phyloP scores from a whole-genome alignment of 352 stramenopile species.

The Globisporangium paroecandrum region DNA sequence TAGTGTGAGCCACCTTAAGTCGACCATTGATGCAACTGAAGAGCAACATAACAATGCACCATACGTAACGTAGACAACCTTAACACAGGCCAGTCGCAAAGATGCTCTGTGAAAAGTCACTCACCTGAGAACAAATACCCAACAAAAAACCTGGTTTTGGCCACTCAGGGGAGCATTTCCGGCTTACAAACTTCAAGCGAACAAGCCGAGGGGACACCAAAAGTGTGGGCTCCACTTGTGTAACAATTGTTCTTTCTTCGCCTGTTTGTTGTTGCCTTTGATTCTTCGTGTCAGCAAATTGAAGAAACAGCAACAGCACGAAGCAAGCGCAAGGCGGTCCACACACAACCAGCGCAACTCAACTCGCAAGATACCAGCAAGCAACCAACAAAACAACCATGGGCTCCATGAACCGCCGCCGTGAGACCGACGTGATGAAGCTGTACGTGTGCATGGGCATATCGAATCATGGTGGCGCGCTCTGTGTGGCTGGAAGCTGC shows the following conservation, averaged over 20 bases:
- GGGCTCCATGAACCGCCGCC: slow-evolving; percentile 76
- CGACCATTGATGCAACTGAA: background rate
- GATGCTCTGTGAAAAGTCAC: slow-evolving; percentile 10
- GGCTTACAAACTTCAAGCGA: slow-evolving; percentile 31
- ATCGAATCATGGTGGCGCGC: background rate
- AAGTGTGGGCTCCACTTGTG: slow-evolving; percentile 20
- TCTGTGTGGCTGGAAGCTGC: background rate
- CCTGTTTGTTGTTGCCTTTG: slow-evolving; percentile 14
- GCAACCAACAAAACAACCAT: slow-evolving; percentile 22
- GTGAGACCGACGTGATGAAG: slow-evolving; percentile 90
- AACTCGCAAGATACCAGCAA: background rate
- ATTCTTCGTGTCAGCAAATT: slow-evolving; percentile 9
- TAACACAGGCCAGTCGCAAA: slow-evolving; percentile 6
- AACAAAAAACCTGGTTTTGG: slow-evolving; percentile 9
- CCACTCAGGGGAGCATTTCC: background rate
- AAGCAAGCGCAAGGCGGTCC: background rate
- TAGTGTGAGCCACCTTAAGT: background rate
- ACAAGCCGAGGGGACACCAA: slow-evolving; percentile 22
- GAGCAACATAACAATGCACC: background rate
- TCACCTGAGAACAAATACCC: slow-evolving; percentile 12
- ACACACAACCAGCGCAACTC: background rate
- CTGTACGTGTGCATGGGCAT: slow-evolving; percentile 40
- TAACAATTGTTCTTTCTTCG: slow-evolving; percentile 16
- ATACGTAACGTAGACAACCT: slow-evolving; percentile 7
- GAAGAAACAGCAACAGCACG: background rate